Conservation (phyloP, 2,329 filamentous ascomycete genomes). For the Penicillium sumatraense region DNA sequence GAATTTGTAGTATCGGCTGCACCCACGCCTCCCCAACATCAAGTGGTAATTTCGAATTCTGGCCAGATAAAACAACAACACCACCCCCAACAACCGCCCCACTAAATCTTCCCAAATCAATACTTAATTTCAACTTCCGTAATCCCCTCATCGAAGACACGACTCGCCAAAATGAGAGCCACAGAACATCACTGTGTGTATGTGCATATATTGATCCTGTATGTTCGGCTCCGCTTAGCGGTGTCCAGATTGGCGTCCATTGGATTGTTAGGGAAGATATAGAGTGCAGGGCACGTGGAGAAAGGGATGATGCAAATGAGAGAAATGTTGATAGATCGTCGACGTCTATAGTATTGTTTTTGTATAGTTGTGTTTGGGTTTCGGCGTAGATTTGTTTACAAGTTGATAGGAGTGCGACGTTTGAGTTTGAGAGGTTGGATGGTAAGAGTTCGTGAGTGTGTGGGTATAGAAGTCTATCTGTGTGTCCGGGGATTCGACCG, state of each 20-base stretch:
- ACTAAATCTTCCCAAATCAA: constrained; percentile 39
- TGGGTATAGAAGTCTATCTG: constrained; percentile 37
- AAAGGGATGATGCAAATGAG: constrained; percentile 37
- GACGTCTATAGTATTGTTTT: constrained; percentile 36
- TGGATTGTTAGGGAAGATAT: constrained; percentile 36
- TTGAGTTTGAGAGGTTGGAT: constrained; percentile 26
- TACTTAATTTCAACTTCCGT: constrained; percentile 26
- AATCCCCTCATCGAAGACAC: constrained; percentile 28
- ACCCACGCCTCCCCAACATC: constrained; percentile 34
- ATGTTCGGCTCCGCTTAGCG: constrained; percentile 35
- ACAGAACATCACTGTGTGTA: constrained; percentile 42
- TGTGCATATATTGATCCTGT: constrained; percentile 39
- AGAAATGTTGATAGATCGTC: constrained; percentile 37
- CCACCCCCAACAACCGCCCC: constrained; percentile 17
- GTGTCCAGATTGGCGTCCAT: constrained; percentile 42
- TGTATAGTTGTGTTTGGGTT: constrained; percentile 35
- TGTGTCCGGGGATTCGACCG: constrained; percentile 21
- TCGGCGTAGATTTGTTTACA: constrained; percentile 44
- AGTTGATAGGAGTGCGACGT: constrained; percentile 33
- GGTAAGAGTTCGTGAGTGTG: constrained; percentile 37
- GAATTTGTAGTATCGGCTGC: constrained; percentile 31
- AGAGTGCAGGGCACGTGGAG: constrained; percentile 16
- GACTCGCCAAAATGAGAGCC: constrained; percentile 35
- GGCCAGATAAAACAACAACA: constrained; percentile 21
- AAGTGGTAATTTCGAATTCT: constrained; percentile 32